phyloP scores from a whole-genome alignment of 2,329 filamentous ascomycete species.

The Didymella segeticola region DNA sequence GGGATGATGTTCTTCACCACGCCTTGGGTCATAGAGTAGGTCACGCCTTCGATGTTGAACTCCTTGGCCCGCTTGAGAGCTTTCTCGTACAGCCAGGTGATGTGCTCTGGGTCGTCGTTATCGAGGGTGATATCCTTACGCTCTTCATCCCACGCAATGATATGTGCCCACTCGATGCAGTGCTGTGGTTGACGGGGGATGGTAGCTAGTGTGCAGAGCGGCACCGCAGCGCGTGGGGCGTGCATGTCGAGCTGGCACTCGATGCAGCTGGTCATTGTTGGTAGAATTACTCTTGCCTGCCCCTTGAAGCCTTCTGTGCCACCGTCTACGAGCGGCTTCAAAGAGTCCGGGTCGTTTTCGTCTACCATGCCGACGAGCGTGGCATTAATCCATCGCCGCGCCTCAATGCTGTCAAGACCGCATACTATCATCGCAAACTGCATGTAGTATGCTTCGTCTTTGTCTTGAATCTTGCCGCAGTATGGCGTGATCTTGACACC shows the following conservation, averaged over 20 bases:
- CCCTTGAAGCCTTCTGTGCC: constrained; percentile 99
- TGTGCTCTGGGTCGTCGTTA: constrained; percentile 95
- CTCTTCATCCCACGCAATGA: constrained; percentile 90
- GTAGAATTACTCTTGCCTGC: constrained; percentile 89
- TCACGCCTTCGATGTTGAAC: constrained; percentile 90
- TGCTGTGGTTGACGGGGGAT: constrained; percentile 97
- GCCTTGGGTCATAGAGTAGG: constrained; percentile 93
- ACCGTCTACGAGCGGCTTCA: constrained; percentile 95
- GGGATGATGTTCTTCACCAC: constrained; percentile 99
- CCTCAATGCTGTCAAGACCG: constrained; percentile 95
- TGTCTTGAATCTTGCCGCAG: constrained; percentile 95
- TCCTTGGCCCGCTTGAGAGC: constrained; percentile 81
- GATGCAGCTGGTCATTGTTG: constrained; percentile 92
- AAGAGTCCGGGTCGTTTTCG: constrained; percentile 76
- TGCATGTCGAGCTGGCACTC: constrained; percentile 99
- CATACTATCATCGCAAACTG: constrained; percentile 95
- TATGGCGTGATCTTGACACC: constrained; percentile 93
- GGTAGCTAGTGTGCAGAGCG: constrained; percentile 92
- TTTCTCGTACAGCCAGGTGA: constrained; percentile 93
- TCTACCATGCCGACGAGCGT: constrained; percentile 92
- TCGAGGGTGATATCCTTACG: constrained; percentile 79
- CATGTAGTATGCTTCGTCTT: constrained; percentile 95
- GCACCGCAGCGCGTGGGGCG: constrained; percentile 93
- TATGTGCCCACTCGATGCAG: constrained; percentile 98
- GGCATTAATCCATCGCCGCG: constrained; percentile 97